These are phyloP conservation scores for Xylariaceae sp. DNA, from an alignment of 2,329 filamentous ascomycete genomes.

Conservation along the genomic window DNA sequence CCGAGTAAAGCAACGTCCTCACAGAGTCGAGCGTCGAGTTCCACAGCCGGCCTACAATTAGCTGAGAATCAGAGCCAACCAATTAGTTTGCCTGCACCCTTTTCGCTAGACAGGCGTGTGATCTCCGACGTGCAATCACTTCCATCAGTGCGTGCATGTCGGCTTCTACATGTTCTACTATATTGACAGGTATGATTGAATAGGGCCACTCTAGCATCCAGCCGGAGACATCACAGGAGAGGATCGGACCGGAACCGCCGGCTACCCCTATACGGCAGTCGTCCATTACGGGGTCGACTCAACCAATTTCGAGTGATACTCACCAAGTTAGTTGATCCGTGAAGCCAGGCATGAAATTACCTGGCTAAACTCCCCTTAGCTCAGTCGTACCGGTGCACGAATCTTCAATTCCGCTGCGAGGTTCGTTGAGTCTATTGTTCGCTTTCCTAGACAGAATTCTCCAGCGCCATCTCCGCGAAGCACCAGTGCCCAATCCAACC, in stretches of 20 bases:
- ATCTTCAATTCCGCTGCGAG: conserved; percentile 28
- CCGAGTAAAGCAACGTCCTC: conserved; percentile 19
- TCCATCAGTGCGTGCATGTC: conserved; percentile 26
- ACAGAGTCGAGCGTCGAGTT: conserved; percentile 19
- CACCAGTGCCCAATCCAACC: conserved; percentile 11
- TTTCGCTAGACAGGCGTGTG: conserved; percentile 26
- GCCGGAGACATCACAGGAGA: conserved; percentile 7
- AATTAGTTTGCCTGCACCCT: conserved; percentile 28
- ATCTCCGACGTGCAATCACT: conserved; percentile 29
- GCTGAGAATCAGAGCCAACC: conserved; percentile 16
- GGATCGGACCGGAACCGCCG: conserved; percentile 18
- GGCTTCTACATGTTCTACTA: not conserved
- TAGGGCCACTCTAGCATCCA: conserved; percentile 16
- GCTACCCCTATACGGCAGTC: conserved; percentile 26
- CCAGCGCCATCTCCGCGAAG: conserved; percentile 16
- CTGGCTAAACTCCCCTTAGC: conserved; percentile 17
- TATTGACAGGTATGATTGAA: conserved; percentile 6
- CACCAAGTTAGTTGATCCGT: conserved; percentile 13
- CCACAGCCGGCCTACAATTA: conserved; percentile 13
- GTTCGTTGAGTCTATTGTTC: conserved; percentile 26
- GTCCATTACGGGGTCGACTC: conserved; percentile 14
- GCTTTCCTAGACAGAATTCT: conserved; percentile 19
- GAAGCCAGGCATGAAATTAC: not conserved
- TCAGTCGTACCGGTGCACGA: conserved; percentile 18
- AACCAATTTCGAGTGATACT: conserved; percentile 6